phyloP scores from a whole-genome alignment of 306 rosid genomes.

The Aeschynomene evenia region DNA sequence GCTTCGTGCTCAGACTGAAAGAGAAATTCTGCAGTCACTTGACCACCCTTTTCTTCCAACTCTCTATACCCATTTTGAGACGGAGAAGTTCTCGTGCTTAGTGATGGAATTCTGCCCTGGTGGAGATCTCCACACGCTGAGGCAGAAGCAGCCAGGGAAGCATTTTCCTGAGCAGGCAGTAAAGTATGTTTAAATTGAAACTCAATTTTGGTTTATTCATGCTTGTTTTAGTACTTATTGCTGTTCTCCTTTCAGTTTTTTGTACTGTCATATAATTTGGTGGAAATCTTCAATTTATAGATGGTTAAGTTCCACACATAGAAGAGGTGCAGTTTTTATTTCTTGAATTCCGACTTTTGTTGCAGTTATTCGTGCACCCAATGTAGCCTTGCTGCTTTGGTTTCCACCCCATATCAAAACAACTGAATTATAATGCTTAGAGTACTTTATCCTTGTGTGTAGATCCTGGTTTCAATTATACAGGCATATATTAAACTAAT shows the following conservation, averaged over 20 bases:
- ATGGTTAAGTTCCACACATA: not conserved
- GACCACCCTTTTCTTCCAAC: conserved; percentile 99
- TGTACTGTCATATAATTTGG: not conserved
- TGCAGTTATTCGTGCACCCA: not conserved
- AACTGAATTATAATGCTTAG: conserved; percentile 10
- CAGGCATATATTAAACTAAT: not conserved
- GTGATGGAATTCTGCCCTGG: conserved; percentile 99
- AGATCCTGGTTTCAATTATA: not conserved
- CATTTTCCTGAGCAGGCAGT: conserved; percentile 99
- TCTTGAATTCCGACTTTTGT: conserved; percentile 9
- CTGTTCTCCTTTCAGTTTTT: not conserved
- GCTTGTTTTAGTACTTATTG: conserved; percentile 13
- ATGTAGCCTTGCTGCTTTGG: not conserved
- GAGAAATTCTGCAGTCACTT: conserved; percentile 91
- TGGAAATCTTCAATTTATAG: not conserved
- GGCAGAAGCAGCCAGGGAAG: conserved; percentile 99
- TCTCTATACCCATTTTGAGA: conserved; percentile 92
- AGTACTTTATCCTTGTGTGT: not conserved
- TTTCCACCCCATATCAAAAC: not conserved
- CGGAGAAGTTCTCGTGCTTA: conserved; percentile 97
- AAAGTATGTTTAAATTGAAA: conserved; percentile 70
- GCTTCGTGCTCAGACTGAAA: conserved; percentile 97
- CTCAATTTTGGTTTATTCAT: conserved; percentile 13
- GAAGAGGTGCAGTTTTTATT: conserved; percentile 1
- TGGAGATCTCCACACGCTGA: conserved; percentile 91